Percentiles rank a stretch among this genome's conserved stretches.
These are phyloP conservation scores for Fragaria vesca DNA, from an alignment of 306 rosid species.

Conservation along the genomic window DNA sequence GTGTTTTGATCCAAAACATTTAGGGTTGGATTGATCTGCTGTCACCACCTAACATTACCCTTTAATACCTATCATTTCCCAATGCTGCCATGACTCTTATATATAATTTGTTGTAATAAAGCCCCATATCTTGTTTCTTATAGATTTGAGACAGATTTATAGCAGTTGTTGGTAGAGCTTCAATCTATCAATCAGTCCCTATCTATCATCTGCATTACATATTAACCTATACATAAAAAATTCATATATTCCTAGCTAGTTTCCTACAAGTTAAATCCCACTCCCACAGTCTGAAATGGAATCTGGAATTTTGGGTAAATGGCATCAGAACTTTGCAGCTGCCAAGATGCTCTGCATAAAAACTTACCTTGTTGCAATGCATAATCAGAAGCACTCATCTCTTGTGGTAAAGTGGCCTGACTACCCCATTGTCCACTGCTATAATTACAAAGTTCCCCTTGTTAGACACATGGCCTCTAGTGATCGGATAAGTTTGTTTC, in stretches of 20 bases:
- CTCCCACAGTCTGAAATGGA: neutral
- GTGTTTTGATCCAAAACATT: neutral
- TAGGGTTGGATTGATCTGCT: conserved; percentile 8
- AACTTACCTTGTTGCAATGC: conserved; percentile 2
- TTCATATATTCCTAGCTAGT: neutral
- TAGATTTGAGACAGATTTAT: conserved; percentile 9
- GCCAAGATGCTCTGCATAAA: neutral
- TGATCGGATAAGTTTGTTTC: neutral
- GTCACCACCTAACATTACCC: conserved; percentile 32
- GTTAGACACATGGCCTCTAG: conserved; percentile 23
- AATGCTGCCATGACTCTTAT: conserved; percentile 24
- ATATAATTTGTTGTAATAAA: conserved; percentile 22
- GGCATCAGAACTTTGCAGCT: conserved; percentile 11
- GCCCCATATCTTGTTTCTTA: conserved; percentile 35
- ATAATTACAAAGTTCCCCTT: conserved; percentile 26
- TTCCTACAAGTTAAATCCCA: neutral
- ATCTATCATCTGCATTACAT: neutral
- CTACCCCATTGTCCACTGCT: conserved; percentile 16
- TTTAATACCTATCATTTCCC: conserved; percentile 38
- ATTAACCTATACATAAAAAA: neutral
- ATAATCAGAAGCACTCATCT: conserved; percentile 16
- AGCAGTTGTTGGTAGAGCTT: conserved; percentile 14
- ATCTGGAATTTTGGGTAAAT: conserved; percentile 10
- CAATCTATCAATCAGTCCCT: neutral
- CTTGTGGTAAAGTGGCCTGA: conserved; percentile 3